Base-by-base conservation (phyloP, 1,139 yeast species). In the Suhomyces yuchorum region DNA sequence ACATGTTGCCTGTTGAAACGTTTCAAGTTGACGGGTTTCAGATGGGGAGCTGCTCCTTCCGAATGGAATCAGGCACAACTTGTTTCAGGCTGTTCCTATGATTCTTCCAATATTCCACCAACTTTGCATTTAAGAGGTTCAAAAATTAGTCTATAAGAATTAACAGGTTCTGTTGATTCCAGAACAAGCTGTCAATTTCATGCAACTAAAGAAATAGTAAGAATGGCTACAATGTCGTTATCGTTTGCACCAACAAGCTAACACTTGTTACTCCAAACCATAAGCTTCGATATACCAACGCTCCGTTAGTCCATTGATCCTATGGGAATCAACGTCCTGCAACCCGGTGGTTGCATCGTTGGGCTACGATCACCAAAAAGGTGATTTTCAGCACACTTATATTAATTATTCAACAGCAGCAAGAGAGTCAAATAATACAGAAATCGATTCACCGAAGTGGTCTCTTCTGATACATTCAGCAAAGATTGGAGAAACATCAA, bases 381-480 rank as follows among this genome's bases (percentile, higher is more conserved):
- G 48, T 50, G 52, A 50, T 44, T 26, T 18, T 33, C 24, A 36
- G 20, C 26, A 17, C 23, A 30, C 26, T 14, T 45, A 19, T 51
- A 43, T 49, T 47, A 18, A 11, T 56, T 65, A 80, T 54, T 78
- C 82, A 43, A 85, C 74, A 42, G 87, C 81, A 48, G 90, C 85
- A 57, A 90, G 76, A 39, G 96, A 90, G 67, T 91, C 96, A 65
- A 92, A 92, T 59, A 92, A 74, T 34, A 91, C 96, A 32, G 96
- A 87, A 54, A 92, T 92, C 54, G 96, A 86, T 72, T 92, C 98
- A 64, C 98, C 99, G 61, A 92, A 92, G 67, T 95, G 99, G 66
- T 93, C 97, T 73, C 99, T 87, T 74, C 99, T 84, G 55, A 95
- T 93, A 70, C 98, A 93, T 73, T 95, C 99, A 32, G 99, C 98